Evolutionary conservation across 1,284 basidiomycete genomes (phyloP).

Genomic region (Cryptococcus hybrid): DNA sequence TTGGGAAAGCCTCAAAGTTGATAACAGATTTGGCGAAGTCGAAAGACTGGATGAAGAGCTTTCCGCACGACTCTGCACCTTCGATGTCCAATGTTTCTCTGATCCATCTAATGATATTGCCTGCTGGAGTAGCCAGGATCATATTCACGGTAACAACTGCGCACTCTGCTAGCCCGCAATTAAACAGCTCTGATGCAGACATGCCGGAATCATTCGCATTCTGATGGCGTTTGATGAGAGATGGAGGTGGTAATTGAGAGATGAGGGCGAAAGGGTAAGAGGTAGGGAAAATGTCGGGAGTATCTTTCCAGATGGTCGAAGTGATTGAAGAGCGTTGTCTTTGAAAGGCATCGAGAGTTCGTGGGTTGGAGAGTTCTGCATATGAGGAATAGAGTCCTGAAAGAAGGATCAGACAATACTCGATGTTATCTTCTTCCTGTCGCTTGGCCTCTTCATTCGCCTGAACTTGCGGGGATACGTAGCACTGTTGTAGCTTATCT

Average conservation of each 20-base stretch:
- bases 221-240: constrained; percentile 42
- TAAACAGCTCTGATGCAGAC: constrained; percentile 58
- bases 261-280: constrained; percentile 89
- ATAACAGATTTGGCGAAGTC: constrained; percentile 78
- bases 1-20: constrained; percentile 84
- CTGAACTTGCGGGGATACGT: constrained; percentile 66
- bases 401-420: constrained; percentile 79
- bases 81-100: constrained; percentile 79
- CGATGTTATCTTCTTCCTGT: constrained; percentile 92
- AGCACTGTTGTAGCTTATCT: constrained; percentile 79
- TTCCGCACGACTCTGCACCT: constrained; percentile 71
- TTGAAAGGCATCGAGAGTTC: constrained; percentile 67
- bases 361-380: constrained; percentile 70
- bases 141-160: constrained; percentile 82
- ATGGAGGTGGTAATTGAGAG: constrained; percentile 62
- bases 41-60: constrained; percentile 74
- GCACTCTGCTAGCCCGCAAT: constrained; percentile 79
- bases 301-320: constrained; percentile 55
- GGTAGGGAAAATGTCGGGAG: constrained; percentile 86
- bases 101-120: constrained; percentile 75
- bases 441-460: constrained; percentile 62
- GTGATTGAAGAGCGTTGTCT: constrained; percentile 63
- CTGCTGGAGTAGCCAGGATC: constrained; percentile 72
- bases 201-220: constrained; percentile 22
- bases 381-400: constrained; percentile 86